Conservation (phyloP, 2,329 filamentous ascomycete genomes). For the Aulographum hederae region DNA sequence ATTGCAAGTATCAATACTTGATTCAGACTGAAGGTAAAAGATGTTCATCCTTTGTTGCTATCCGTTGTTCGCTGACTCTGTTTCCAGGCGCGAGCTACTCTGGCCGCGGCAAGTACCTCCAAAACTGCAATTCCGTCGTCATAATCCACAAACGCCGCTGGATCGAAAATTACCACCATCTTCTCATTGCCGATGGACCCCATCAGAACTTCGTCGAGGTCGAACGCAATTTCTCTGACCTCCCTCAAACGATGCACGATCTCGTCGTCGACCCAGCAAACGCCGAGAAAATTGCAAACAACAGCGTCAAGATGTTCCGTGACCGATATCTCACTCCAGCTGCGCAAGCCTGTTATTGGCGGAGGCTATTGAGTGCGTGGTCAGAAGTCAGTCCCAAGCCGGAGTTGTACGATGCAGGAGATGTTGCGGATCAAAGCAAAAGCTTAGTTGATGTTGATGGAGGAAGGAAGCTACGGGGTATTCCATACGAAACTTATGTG, state of each 20-base stretch:
- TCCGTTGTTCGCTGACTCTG: constrained; percentile 1
- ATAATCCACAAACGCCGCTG: constrained; percentile 30
- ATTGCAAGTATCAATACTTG: constrained; percentile 8
- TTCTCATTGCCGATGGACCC: constrained; percentile 22
- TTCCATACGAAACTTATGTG: background rate
- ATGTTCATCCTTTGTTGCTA: background rate
- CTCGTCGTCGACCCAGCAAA: constrained; percentile 23
- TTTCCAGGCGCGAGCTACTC: constrained; percentile 11
- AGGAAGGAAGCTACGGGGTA: constrained; percentile 7
- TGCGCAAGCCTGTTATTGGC: constrained; percentile 38
- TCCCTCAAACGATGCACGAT: constrained; percentile 18
- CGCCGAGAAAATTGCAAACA: constrained; percentile 31
- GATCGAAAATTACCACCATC: constrained; percentile 29
- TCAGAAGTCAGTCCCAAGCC: background rate
- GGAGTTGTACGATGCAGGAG: background rate
- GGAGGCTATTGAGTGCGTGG: constrained; percentile 24
- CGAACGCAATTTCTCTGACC: constrained; percentile 14
- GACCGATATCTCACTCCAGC: constrained; percentile 35
- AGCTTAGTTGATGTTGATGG: background rate
- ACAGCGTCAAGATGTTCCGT: constrained; percentile 28
- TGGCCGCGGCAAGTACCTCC: constrained; percentile 16
- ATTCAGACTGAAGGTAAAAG: constrained; percentile 10
- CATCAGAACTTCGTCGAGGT: constrained; percentile 5
- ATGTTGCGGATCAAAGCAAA: no score
- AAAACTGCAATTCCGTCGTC: constrained; percentile 23